Conservation (phyloP, 2,329 filamentous ascomycete genomes). For the Paraphoma sp. region DNA sequence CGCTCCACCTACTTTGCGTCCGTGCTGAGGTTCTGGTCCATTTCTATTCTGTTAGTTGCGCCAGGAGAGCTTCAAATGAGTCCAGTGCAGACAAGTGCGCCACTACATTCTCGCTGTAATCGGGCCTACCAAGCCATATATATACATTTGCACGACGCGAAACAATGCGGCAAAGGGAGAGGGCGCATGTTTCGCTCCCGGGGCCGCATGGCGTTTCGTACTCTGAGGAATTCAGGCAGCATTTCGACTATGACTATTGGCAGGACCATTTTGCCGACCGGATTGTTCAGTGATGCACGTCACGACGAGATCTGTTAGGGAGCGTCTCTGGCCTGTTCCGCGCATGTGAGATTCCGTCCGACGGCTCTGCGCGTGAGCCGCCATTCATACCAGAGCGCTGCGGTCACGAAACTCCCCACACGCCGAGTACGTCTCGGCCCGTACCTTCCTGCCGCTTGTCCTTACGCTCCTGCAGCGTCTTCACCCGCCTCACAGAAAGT, state of each 20-base stretch:
- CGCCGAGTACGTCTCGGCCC: slow-evolving; percentile 51
- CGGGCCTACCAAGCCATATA: not conserved
- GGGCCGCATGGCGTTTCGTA: not conserved
- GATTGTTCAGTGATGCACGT: not conserved
- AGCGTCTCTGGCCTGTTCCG: not conserved
- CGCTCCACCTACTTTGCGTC: not conserved
- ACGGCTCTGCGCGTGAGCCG: not conserved
- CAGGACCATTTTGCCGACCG: not conserved
- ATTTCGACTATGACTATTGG: not conserved
- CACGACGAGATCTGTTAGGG: not conserved
- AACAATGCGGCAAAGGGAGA: not conserved
- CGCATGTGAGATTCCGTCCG: not conserved
- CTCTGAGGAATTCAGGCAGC: not conserved
- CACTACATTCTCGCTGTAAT: not conserved
- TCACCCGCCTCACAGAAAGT: slow-evolving; percentile 56
- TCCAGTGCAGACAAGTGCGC: not conserved
- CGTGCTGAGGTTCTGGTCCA: too few relatives aligned
- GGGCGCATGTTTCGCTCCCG: too few relatives aligned
- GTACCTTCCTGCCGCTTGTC: slow-evolving; percentile 35
- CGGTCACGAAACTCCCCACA: slow-evolving; percentile 50
- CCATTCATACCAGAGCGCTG: not conserved
- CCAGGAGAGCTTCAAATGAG: too few relatives aligned
- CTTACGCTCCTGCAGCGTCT: slow-evolving; percentile 47
- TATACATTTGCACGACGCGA: not conserved
- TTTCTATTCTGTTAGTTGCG: too few relatives aligned